Conservation (phyloP, 306 rosid genomes). For the Ammopiptanthus mongolicus region DNA sequence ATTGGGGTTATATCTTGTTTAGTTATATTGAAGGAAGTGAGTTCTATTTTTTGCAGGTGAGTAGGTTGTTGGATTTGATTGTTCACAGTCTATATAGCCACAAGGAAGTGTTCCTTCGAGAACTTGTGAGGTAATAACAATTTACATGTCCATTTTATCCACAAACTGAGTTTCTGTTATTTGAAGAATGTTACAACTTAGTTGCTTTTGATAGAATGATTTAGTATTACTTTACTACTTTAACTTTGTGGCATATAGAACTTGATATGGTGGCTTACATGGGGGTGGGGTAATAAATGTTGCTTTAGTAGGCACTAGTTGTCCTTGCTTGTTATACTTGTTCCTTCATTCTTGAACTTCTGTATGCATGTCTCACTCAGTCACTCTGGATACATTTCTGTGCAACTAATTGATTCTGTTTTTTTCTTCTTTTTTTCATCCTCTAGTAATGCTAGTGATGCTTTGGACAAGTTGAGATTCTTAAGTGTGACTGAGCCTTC, state of each 20-base stretch:
- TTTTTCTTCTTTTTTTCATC: neutral
- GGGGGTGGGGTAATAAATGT: neutral
- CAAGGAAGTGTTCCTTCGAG: conserved; percentile 88
- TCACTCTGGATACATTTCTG: neutral
- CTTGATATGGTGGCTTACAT: neutral
- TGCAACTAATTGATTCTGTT: neutral
- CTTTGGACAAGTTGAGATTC: conserved; percentile 93
- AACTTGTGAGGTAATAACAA: conserved; percentile 72
- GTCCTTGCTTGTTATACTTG: neutral
- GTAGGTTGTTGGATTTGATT: conserved; percentile 82
- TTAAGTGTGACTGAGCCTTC: conserved; percentile 95
- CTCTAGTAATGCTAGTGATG: conserved; percentile 90
- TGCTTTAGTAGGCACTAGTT: neutral
- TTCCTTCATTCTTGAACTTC: neutral
- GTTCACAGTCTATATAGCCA: conserved; percentile 94
- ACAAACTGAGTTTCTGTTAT: neutral
- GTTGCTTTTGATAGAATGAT: neutral
- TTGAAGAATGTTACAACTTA: neutral
- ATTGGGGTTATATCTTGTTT: neutral
- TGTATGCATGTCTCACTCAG: neutral
- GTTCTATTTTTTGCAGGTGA: conserved; percentile 51
- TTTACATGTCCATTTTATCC: neutral
- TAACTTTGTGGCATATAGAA: neutral
- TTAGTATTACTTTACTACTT: neutral
- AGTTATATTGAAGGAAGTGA: neutral